These are phyloP conservation scores for Aspergillus flavus DNA, from an alignment of 2,329 filamentous ascomycete genomes.

Conservation along the genomic window DNA sequence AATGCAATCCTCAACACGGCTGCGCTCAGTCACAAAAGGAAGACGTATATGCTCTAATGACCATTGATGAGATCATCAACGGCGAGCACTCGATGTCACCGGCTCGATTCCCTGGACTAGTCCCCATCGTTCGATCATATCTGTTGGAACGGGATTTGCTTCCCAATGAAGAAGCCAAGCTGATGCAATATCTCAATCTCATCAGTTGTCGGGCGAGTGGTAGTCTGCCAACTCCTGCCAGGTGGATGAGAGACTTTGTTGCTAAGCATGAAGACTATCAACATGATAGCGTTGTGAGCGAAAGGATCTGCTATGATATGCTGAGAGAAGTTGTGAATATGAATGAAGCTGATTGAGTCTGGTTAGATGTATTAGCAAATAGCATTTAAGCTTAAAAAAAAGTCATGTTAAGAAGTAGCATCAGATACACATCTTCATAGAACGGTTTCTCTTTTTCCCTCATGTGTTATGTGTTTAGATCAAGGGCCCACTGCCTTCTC, in stretches of 20 bases:
- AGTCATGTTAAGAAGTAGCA: not conserved
- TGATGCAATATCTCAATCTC: constrained; percentile 15
- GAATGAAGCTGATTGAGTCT: not conserved
- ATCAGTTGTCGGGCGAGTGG: constrained; percentile 16
- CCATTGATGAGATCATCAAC: constrained; percentile 18
- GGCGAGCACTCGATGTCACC: constrained; percentile 8
- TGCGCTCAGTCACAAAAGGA: not conserved
- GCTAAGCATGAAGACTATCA: constrained; percentile 14
- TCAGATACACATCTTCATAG: not conserved
- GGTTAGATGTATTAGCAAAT: not conserved
- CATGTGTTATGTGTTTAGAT: no score
- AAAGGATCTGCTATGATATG: constrained; percentile 20
- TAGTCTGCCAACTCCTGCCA: constrained; percentile 15
- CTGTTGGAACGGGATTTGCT: constrained; percentile 12
- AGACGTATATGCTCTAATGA: constrained; percentile 9
- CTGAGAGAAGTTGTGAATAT: constrained; percentile 2
- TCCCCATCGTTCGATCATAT: constrained; percentile 16
- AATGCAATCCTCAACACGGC: not conserved
- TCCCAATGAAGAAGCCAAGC: not conserved
- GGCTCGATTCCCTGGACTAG: constrained; percentile 14
- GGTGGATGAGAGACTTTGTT: constrained; percentile 21
- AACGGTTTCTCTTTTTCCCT: no score
- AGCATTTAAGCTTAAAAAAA: not conserved
- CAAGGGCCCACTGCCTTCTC: no score
- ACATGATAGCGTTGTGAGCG: constrained; percentile 16